These are phyloP conservation scores for Hypericum perforatum DNA, from an alignment of 345 rosid genomes.

Conservation along the genomic window DNA sequence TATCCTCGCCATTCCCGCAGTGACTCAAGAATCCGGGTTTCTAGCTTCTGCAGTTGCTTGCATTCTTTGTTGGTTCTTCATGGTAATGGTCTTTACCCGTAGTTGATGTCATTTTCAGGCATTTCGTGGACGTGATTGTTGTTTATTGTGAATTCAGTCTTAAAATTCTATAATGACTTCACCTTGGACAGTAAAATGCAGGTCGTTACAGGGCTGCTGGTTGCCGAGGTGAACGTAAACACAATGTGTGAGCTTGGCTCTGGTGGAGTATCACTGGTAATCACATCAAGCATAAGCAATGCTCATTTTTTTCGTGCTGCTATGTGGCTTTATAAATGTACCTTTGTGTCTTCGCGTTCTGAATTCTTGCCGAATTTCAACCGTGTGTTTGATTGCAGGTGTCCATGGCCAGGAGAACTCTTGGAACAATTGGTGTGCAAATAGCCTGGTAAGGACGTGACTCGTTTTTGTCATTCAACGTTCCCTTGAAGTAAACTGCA, in stretches of 20 bases:
- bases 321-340: neutral
- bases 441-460: slow-evolving; percentile 50
- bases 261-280: slow-evolving; percentile 87
- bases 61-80: slow-evolving; percentile 68
- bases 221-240: slow-evolving; percentile 85
- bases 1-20: slow-evolving; percentile 86
- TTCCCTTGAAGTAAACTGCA: too few relatives aligned
- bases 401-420: slow-evolving; percentile 88
- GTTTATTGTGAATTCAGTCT: too few relatives aligned
- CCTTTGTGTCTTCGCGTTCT: too few relatives aligned
- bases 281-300: neutral
- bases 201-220: slow-evolving; percentile 80
- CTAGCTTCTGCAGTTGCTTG: slow-evolving; percentile 71
- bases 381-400: slow-evolving; percentile 40
- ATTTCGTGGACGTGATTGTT: neutral
- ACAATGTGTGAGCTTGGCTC: slow-evolving; percentile 93
- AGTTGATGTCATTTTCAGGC: neutral
- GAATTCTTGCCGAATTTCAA: neutral
- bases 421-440: slow-evolving; percentile 80
- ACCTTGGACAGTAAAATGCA: slow-evolving; percentile 16
- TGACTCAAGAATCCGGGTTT: slow-evolving; percentile 84
- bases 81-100: slow-evolving; percentile 31
- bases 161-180: neutral
- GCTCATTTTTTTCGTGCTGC: neutral
- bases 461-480: too few relatives aligned